These are phyloP conservation scores for Botryotinia globosa DNA, from an alignment of 2,329 filamentous ascomycete genomes.

Conservation along the genomic window DNA sequence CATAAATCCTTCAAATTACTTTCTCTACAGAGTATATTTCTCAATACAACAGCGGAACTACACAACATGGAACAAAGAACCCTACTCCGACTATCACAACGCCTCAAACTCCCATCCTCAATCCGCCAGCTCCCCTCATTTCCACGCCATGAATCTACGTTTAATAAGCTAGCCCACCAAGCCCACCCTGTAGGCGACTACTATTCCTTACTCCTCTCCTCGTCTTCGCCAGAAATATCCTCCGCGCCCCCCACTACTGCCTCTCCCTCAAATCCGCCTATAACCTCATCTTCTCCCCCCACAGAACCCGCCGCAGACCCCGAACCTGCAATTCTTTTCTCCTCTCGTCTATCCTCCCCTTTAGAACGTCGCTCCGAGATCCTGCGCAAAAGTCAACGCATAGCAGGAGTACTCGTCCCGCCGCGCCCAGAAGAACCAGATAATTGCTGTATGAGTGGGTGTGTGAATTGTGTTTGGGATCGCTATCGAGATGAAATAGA, in stretches of 20 bases:
- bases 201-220: conserved; percentile 56
- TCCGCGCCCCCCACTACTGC: conserved; percentile 29
- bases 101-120: conserved; percentile 24
- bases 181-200: conserved; percentile 54
- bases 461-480: conserved; percentile 97
- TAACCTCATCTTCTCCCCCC: conserved; percentile 21
- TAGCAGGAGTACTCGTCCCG: conserved; percentile 80
- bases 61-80: conserved; percentile 34
- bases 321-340: conserved; percentile 72
- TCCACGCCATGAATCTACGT: conserved; percentile 17
- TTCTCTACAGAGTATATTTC: background rate
- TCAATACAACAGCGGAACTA: background rate
- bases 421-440: conserved; percentile 86
- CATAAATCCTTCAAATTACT: background rate
- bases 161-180: conserved; percentile 29
- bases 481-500: conserved; percentile 88
- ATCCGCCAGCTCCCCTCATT: conserved; percentile 23
- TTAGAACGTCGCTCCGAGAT: conserved; percentile 62
- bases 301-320: conserved; percentile 18
- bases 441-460: conserved; percentile 99
- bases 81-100: conserved; percentile 29
- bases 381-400: conserved; percentile 55
- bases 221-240: conserved; percentile 38
- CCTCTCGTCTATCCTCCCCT: conserved; percentile 72
- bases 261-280: conserved; percentile 27